Conservation (phyloP, 2,329 filamentous ascomycete genomes). For the Diplodia intermedia region DNA sequence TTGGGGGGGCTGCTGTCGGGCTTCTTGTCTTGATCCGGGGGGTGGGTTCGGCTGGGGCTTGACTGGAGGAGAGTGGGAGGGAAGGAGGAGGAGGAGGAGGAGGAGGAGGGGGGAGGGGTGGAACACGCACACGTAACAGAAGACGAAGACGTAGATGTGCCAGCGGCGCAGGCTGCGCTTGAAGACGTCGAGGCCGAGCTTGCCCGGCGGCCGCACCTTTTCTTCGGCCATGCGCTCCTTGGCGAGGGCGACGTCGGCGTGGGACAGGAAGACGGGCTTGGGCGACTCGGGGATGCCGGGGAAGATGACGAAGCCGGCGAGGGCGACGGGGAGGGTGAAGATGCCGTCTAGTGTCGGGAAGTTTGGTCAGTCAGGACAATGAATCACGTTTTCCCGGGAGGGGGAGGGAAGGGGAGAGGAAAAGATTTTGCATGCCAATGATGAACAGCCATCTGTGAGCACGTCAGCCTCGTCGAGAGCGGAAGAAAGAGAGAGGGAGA, state of each 20-base stretch:
- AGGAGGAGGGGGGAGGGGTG: slow-evolving; percentile 36
- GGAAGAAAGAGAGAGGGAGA: not conserved
- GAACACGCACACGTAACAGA: slow-evolving; percentile 56
- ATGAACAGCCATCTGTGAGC: slow-evolving; percentile 58
- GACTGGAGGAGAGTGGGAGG: not conserved
- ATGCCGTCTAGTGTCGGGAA: slow-evolving; percentile 52
- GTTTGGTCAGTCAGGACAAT: not conserved
- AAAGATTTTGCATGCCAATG: slow-evolving; percentile 43
- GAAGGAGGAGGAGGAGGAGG: slow-evolving; percentile 32
- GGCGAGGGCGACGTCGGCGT: slow-evolving; percentile 44
- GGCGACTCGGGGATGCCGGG: slow-evolving; percentile 60
- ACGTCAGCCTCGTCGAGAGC: slow-evolving; percentile 43
- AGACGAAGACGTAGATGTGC: slow-evolving; percentile 60
- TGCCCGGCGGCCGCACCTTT: slow-evolving; percentile 49
- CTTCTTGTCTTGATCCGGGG: not conserved
- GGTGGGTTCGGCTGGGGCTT: no score
- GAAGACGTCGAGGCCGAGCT: slow-evolving; percentile 53
- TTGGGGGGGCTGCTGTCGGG: not conserved
- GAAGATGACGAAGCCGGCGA: slow-evolving; percentile 63
- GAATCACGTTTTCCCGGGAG: not conserved
- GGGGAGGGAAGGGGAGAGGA: no score
- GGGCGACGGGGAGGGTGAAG: slow-evolving; percentile 63
- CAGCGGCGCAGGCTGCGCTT: slow-evolving; percentile 56
- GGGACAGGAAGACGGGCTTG: slow-evolving; percentile 58
- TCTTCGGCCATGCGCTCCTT: slow-evolving; percentile 42